Evolutionary conservation across 495 filamentous ascomycete genomes (phyloP).

Genomic region (Elasticomyces elasticus): DNA sequence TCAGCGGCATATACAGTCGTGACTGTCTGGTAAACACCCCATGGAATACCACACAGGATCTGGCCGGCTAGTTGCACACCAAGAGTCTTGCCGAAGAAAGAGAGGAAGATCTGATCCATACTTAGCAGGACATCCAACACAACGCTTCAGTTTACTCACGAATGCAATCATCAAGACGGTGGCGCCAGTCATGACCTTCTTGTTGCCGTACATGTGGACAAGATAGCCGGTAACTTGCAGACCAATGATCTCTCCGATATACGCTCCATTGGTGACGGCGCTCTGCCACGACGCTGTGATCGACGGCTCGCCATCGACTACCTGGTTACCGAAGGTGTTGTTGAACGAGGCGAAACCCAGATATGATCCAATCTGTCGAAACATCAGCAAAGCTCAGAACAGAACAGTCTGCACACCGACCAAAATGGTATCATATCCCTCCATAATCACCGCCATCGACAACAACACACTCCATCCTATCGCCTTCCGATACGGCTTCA

Average conservation of each 20-base stretch:
- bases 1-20: slow-evolving; percentile 17
- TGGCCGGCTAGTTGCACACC: slow-evolving; percentile 34
- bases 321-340: slow-evolving; percentile 53
- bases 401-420: slow-evolving; percentile 30
- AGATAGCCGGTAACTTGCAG: slow-evolving; percentile 28
- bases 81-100: slow-evolving; percentile 26
- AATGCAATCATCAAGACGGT: slow-evolving; percentile 26
- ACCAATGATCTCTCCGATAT: slow-evolving; percentile 61
- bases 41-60: slow-evolving; percentile 66
- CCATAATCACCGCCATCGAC: slow-evolving; percentile 37
- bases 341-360: slow-evolving; percentile 44
- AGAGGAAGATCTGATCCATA: slow-evolving; percentile 22
- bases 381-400: slow-evolving; percentile 21
- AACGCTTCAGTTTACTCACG: neutral
- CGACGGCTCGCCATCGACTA: slow-evolving; percentile 49
- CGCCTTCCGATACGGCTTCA: slow-evolving; percentile 30
- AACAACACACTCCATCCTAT: slow-evolving; percentile 31
- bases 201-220: slow-evolving; percentile 24
- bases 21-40: slow-evolving; percentile 41
- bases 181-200: slow-evolving; percentile 24
- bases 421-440: slow-evolving; percentile 35
- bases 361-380: slow-evolving; percentile 8
- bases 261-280: slow-evolving; percentile 57
- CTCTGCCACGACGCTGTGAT: slow-evolving; percentile 67
- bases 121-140: neutral